These are phyloP conservation scores for Plantago ovata DNA, from an alignment of 257 asterid genomes.

Conservation along the genomic window DNA sequence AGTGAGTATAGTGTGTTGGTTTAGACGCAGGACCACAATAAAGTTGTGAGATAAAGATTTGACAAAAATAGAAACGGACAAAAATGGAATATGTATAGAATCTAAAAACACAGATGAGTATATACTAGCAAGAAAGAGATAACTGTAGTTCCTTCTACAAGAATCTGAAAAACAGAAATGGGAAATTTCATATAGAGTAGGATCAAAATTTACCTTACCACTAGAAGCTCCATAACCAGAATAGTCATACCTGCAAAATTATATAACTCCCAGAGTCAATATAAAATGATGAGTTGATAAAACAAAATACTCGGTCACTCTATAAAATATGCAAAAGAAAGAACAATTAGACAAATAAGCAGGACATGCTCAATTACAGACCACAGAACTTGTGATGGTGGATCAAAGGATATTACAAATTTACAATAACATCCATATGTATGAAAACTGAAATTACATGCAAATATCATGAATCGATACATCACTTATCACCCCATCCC, in stretches of 20 bases:
- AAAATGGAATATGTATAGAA: too few relatives aligned
- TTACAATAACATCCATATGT: background rate
- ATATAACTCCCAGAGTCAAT: background rate
- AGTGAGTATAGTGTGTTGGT: too few relatives aligned
- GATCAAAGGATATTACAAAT: background rate
- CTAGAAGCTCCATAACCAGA: slow-evolving; percentile 99
- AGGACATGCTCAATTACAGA: background rate
- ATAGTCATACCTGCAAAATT: slow-evolving; percentile 76
- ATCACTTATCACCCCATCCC: background rate
- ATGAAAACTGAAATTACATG: slow-evolving; percentile 11
- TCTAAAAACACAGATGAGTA: too few relatives aligned
- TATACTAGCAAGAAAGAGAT: too few relatives aligned
- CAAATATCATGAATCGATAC: too few relatives aligned
- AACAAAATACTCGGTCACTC: background rate
- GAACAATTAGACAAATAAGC: background rate
- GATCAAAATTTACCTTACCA: slow-evolving; percentile 66
- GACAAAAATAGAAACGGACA: too few relatives aligned
- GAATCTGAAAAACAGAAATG: background rate
- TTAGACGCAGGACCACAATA: too few relatives aligned
- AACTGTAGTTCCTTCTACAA: too few relatives aligned
- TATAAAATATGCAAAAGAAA: background rate
- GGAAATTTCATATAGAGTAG: background rate
- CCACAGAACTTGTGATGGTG: slow-evolving; percentile 1
- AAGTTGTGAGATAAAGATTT: too few relatives aligned
- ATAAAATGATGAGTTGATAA: slow-evolving; percentile 12